phyloP scores from a whole-genome alignment of 192 early-diverging fungal genomes.

The Linderina pennispora region DNA sequence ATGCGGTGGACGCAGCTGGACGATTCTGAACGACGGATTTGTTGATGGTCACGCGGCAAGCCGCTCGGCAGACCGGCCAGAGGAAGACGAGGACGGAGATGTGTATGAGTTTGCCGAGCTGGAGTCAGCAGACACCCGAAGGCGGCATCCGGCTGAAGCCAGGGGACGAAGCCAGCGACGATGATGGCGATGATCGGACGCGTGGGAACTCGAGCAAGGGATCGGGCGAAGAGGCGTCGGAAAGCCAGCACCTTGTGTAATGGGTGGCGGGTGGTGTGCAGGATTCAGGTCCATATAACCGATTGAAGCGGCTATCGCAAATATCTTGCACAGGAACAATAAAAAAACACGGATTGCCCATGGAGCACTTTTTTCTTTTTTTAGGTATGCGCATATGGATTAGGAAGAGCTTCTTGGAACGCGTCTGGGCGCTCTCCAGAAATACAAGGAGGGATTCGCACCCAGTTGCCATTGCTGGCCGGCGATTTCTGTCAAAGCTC shows the following conservation, averaged over 20 bases:
- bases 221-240: conserved; percentile 6
- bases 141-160: not conserved
- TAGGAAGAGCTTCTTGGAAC: too few relatives aligned
- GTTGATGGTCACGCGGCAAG: not conserved
- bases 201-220: conserved; percentile 9
- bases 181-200: conserved; percentile 5
- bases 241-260: conserved; percentile 20
- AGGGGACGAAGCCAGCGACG: conserved; percentile 2
- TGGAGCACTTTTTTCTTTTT: too few relatives aligned
- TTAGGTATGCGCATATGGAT: too few relatives aligned
- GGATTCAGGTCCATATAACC: not conserved
- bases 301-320: too few relatives aligned
- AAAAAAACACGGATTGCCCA: too few relatives aligned
- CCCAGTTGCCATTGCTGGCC: too few relatives aligned
- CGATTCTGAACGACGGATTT: conserved; percentile 14
- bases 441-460: too few relatives aligned
- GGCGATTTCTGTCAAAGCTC: too few relatives aligned
- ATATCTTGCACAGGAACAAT: too few relatives aligned
- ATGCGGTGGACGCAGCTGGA: conserved; percentile 37
- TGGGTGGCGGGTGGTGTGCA: not conserved
- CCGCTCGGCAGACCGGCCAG: conserved; percentile 4
- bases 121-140: not conserved
- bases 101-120: conserved; percentile 25
- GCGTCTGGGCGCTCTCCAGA: too few relatives aligned
- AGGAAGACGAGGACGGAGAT: conserved; percentile 23